These are phyloP conservation scores for Pleurotus giganteus DNA, from an alignment of 768 basidiomycete species.

Conservation along the genomic window DNA sequence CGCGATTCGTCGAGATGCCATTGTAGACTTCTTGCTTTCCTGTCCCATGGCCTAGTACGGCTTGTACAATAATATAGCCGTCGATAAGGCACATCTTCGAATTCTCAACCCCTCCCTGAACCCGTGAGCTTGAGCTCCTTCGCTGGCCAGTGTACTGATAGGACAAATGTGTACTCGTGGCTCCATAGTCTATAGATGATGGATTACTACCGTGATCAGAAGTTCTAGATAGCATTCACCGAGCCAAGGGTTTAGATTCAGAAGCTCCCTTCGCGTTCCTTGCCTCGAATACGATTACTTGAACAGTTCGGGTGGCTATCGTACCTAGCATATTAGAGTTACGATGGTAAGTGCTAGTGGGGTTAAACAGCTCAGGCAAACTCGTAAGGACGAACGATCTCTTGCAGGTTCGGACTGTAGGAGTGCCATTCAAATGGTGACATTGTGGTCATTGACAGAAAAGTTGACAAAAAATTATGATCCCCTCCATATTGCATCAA, in stretches of 20 bases:
- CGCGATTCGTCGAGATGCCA: too few relatives aligned
- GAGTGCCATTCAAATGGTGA: too few relatives aligned
- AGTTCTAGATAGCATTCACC: conserved; percentile 8
- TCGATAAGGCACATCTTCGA: background rate
- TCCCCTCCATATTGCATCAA: conserved; percentile 1
- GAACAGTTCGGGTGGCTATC: background rate
- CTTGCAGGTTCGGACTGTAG: too few relatives aligned
- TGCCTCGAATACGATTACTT: background rate
- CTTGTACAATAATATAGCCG: background rate
- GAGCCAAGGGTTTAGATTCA: background rate
- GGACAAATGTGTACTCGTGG: background rate
- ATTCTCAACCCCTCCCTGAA: background rate
- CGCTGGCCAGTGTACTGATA: background rate
- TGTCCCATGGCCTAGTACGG: too few relatives aligned
- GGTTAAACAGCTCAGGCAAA: too few relatives aligned
- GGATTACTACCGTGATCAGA: background rate
- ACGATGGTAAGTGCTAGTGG: background rate
- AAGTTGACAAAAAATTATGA: background rate
- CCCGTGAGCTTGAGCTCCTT: background rate
- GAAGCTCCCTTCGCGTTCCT: too few relatives aligned
- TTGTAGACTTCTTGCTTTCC: too few relatives aligned
- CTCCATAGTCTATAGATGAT: background rate
- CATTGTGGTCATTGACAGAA: too few relatives aligned
- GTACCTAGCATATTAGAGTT: background rate
- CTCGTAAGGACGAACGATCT: too few relatives aligned